Evolutionary conservation across 805 yeast species (phyloP).

Genomic region (Kuraishia floccosa): DNA sequence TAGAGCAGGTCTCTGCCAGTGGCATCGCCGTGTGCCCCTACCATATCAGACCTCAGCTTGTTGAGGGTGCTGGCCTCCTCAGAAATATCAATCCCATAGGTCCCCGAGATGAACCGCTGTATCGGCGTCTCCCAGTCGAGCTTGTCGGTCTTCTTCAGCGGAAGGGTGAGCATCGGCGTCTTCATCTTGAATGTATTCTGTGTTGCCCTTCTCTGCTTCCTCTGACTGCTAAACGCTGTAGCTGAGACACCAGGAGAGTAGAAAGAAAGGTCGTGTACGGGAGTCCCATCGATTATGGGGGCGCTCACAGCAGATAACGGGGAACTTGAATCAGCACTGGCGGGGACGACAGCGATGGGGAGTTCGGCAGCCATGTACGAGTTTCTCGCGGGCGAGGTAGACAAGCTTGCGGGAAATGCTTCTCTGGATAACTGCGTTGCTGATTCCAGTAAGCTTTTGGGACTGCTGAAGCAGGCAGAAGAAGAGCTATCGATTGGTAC

Average conservation of each 20-base stretch:
- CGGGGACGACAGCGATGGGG: too few relatives aligned
- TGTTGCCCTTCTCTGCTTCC: too few relatives aligned
- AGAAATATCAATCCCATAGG: slow-evolving; percentile 57
- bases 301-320: too few relatives aligned
- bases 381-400: slow-evolving; percentile 17
- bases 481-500: slow-evolving; percentile 8
- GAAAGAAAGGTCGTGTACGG: too few relatives aligned
- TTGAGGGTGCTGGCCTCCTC: slow-evolving; percentile 45
- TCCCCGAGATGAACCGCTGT: slow-evolving; percentile 39
- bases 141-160: slow-evolving; percentile 36
- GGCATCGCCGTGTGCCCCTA: slow-evolving; percentile 31
- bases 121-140: slow-evolving; percentile 60
- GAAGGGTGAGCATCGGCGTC: slow-evolving; percentile 15
- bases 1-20: slow-evolving; percentile 42
- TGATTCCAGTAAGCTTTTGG: slow-evolving; percentile 16
- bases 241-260: too few relatives aligned
- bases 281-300: too few relatives aligned
- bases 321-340: too few relatives aligned
- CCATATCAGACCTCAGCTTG: slow-evolving; percentile 46
- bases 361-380: slow-evolving; percentile 11
- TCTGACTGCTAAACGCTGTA: too few relatives aligned
- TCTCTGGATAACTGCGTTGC: slow-evolving; percentile 16
- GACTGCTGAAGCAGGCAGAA: slow-evolving; percentile 12
- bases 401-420: slow-evolving; percentile 13
- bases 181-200: slow-evolving; percentile 5